Evolutionary conservation across 179 eudicot species (phyloP).

Genomic region (Nepenthes alata): DNA sequence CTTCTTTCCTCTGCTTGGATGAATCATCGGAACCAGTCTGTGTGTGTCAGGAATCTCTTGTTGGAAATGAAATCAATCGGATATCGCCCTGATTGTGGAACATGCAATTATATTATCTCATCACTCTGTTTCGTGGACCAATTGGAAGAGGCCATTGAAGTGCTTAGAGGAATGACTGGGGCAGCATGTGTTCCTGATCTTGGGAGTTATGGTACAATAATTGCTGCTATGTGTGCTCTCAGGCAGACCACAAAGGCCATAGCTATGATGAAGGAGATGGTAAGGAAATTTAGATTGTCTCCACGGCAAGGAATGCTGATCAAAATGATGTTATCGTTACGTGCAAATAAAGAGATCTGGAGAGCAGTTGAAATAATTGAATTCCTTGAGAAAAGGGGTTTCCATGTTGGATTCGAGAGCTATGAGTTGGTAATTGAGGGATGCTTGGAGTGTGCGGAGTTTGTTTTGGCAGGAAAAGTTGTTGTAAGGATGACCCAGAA

Average conservation of each 20-base stretch:
- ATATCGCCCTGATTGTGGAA: constrained; percentile 61
- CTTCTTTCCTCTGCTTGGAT: constrained; percentile 64
- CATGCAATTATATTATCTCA: constrained; percentile 57
- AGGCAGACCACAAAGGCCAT: constrained; percentile 30
- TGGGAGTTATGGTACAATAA: constrained; percentile 49
- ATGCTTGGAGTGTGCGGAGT: constrained; percentile 50
- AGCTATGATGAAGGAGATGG: constrained; percentile 55
- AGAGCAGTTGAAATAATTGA: constrained; percentile 57
- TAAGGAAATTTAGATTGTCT: constrained; percentile 30
- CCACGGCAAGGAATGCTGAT: constrained; percentile 56
- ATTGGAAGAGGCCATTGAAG: constrained; percentile 49
- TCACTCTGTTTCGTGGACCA: constrained; percentile 70
- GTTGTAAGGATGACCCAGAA: constrained; percentile 45
- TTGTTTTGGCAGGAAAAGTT: constrained; percentile 62
- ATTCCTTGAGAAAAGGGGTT: constrained; percentile 33
- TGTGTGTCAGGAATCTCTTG: constrained; percentile 32
- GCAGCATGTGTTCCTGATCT: constrained; percentile 55
- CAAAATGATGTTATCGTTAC: constrained; percentile 31
- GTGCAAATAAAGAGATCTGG: constrained; percentile 58
- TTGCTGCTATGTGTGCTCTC: constrained; percentile 38
- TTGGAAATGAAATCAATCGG: constrained; percentile 55
- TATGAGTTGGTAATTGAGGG: constrained; percentile 64
- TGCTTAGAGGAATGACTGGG: constrained; percentile 43
- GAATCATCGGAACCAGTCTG: constrained; percentile 13
- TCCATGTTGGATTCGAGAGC: constrained; percentile 49